Conservation (phyloP, 495 filamentous ascomycete species). For the Trichoderma asperelloides region DNA sequence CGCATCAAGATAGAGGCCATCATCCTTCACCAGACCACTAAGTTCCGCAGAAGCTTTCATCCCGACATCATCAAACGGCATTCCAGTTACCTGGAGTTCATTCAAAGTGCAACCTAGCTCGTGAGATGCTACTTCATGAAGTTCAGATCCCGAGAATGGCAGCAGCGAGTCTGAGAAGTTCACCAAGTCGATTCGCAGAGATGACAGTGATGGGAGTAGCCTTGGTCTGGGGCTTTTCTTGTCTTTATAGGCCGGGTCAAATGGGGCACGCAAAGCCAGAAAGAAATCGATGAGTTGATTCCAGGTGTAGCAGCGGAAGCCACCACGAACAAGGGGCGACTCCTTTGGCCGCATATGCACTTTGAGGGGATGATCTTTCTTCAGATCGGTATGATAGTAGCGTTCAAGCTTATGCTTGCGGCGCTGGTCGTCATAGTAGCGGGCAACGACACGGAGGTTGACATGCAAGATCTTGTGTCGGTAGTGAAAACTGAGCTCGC, state of each 20-base stretch:
- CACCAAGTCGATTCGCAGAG: slow-evolving; percentile 37
- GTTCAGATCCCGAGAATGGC: slow-evolving; percentile 20
- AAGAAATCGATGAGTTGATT: slow-evolving; percentile 37
- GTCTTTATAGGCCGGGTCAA: slow-evolving; percentile 18
- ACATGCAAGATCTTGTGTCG: slow-evolving; percentile 29
- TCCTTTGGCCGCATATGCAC: slow-evolving; percentile 26
- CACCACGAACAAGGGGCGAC: slow-evolving; percentile 24
- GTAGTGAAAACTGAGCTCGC: slow-evolving; percentile 21
- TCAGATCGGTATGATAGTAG: slow-evolving; percentile 21
- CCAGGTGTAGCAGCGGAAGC: slow-evolving; percentile 41
- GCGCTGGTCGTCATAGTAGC: slow-evolving; percentile 37
- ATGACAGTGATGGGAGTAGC: slow-evolving; percentile 32
- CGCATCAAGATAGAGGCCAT: slow-evolving; percentile 32
- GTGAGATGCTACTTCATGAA: slow-evolving; percentile 30
- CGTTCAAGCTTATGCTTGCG: slow-evolving; percentile 21
- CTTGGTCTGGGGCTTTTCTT: slow-evolving; percentile 21
- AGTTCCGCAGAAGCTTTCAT: slow-evolving; percentile 26
- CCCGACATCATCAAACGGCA: slow-evolving; percentile 28
- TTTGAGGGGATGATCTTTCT: slow-evolving; percentile 22
- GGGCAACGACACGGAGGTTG: slow-evolving; percentile 36
- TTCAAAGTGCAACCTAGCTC: slow-evolving; percentile 35
- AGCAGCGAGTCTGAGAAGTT: slow-evolving; percentile 33
- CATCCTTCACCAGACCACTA: slow-evolving; percentile 32
- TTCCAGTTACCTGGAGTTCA: slow-evolving; percentile 34
- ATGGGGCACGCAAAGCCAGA: slow-evolving; percentile 29